These are phyloP conservation scores for Omphalea diandra DNA, from an alignment of 441 rosid species.

Conservation along the genomic window DNA sequence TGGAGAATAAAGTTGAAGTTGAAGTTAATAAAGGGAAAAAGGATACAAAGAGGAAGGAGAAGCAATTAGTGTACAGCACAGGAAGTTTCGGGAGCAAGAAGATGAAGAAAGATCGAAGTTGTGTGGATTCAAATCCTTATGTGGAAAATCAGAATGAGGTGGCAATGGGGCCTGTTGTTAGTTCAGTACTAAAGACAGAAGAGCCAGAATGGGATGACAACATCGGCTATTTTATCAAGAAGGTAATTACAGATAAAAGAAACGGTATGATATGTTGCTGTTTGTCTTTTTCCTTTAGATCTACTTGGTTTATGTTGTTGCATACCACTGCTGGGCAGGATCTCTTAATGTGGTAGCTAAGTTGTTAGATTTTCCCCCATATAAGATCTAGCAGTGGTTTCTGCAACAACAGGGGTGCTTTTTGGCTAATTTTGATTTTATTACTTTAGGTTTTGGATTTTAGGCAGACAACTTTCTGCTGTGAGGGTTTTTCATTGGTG, in stretches of 20 bases:
- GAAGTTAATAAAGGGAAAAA: conserved; percentile 42
- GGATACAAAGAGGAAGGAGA: conserved; percentile 74
- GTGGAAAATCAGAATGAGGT: conserved; percentile 30
- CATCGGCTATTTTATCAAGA: conserved; percentile 75
- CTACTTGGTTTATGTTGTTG: background rate
- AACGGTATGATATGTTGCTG: background rate
- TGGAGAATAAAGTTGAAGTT: conserved; percentile 25
- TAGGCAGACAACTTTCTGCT: background rate
- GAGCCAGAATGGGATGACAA: conserved; percentile 65
- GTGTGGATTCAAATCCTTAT: conserved; percentile 64
- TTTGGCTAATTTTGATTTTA: background rate
- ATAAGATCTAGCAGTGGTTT: background rate
- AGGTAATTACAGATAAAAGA: conserved; percentile 42
- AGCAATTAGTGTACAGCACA: conserved; percentile 44
- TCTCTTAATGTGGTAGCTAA: background rate
- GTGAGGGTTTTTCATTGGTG: background rate
- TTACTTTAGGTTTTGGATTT: conserved; percentile 11
- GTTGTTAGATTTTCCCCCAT: background rate
- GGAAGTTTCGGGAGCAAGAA: conserved; percentile 88
- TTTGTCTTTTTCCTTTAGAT: conserved; percentile 2
- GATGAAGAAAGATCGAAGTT: conserved; percentile 44
- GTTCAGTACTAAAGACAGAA: conserved; percentile 14
- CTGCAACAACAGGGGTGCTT: background rate
- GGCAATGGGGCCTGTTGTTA: background rate
- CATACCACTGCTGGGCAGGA: background rate